phyloP scores from a whole-genome alignment of 2,329 filamentous ascomycete genomes.

The Aschersonia sp. region DNA sequence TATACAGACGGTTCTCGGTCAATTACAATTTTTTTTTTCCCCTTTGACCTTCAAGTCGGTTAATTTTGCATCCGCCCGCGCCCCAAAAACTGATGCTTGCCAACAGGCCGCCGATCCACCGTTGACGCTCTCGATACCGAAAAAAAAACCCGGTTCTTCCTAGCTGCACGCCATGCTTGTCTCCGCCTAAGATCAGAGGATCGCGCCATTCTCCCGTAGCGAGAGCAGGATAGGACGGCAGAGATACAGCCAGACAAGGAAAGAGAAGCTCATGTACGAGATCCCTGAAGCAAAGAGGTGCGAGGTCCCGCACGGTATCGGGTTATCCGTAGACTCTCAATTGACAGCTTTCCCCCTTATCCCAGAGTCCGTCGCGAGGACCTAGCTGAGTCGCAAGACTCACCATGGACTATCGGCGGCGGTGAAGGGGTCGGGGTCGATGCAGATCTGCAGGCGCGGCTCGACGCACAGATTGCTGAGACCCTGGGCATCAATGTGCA shows the following conservation, averaged over 20 bases:
- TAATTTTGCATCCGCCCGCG: too few species aligned
- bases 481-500: slow-evolving; percentile 26
- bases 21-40: too few species aligned
- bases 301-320: not conserved
- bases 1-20: too few species aligned
- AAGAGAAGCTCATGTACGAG: slow-evolving; percentile 12
- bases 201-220: too few species aligned
- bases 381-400: slow-evolving; percentile 23
- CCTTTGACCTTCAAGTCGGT: too few species aligned
- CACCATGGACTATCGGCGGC: slow-evolving; percentile 10
- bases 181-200: too few species aligned
- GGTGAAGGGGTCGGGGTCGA: slow-evolving; percentile 17
- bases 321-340: not conserved
- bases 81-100: too few species aligned
- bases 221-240: too few species aligned
- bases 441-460: slow-evolving; percentile 24
- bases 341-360: not conserved
- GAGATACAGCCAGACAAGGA: not conserved
- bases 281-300: slow-evolving; percentile 18
- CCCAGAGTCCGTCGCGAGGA: slow-evolving; percentile 41
- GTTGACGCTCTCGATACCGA: too few species aligned
- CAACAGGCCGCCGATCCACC: too few species aligned
- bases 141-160: too few species aligned
- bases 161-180: too few species aligned
- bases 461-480: slow-evolving; percentile 33